Evolutionary conservation across 2,329 filamentous ascomycete genomes (phyloP).

Genomic region (Xylaria arbuscula): DNA sequence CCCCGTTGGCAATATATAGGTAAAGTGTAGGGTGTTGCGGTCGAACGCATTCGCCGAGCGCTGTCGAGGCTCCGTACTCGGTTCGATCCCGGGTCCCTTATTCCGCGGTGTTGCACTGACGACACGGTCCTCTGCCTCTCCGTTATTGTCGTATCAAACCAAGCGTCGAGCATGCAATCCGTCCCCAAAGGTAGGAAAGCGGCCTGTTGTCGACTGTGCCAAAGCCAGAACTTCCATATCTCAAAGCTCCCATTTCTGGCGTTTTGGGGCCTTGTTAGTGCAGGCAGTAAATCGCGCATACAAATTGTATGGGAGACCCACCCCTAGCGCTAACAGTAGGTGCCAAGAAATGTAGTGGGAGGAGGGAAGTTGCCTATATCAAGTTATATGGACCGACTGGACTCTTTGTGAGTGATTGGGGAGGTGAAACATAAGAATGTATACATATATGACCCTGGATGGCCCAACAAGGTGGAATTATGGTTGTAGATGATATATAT

Average conservation of each 20-base stretch:
- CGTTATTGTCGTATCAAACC: too few species aligned
- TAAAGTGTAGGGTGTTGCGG: not conserved
- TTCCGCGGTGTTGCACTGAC: too few species aligned
- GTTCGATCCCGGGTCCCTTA: too few species aligned
- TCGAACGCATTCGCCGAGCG: too few species aligned
- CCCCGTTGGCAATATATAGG: not conserved
- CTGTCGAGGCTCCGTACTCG: too few species aligned
- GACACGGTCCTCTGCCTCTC: too few species aligned
- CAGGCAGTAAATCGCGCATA: not conserved
- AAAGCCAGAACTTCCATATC: slow-evolving; percentile 15
- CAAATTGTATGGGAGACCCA: slow-evolving; percentile 14
- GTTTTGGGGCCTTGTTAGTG: slow-evolving; percentile 13
- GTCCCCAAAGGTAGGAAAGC: slow-evolving; percentile 6
- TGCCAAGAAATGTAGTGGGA: slow-evolving; percentile 28
- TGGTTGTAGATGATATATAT: too few species aligned
- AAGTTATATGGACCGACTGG: too few species aligned
- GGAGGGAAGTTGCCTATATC: slow-evolving; percentile 11
- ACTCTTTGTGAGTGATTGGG: too few species aligned
- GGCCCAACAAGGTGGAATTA: too few species aligned
- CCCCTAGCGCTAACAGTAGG: slow-evolving; percentile 18
- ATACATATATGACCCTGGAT: too few species aligned
- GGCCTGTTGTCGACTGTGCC: slow-evolving; percentile 25
- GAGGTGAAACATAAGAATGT: too few species aligned
- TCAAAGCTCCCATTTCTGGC: not conserved
- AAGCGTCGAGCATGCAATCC: not conserved